Base-by-base conservation (phyloP, 805 yeast species). In the Pichia eremophila region DNA sequence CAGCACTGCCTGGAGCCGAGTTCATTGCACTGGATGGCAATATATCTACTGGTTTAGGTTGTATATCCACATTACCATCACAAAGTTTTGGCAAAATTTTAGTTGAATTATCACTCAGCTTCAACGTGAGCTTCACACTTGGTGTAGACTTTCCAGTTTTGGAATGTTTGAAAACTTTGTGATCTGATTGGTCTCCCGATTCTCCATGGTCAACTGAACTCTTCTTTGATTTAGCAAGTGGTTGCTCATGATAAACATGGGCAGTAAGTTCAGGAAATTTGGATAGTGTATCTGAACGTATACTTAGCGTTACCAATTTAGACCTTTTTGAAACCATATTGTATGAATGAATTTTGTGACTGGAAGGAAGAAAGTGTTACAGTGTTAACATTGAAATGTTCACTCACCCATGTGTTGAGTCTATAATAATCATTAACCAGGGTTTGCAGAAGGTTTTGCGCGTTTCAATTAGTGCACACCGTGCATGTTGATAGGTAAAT, bases 261-360 rank as follows among this genome's bases (percentile, higher is more conserved):
- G 50, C 57, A 9, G 55, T 48, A 2, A 57, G 40, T 8, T 51
- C 57, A 15, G 57, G 51, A 35, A 54, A 57, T n/a, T 46, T 46
- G 5, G 50, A 39, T 6, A 57, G 54, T 0, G 41, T 19, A 6
- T 29, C 31, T 0, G 57, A 17, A 2, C 60, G 43, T 7, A 57
- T 8, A 9, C 50, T 47, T 5, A 57, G 27, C 5, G 54, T 57
- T 15, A 57, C 59, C 3, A 52, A 17, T 22, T 45, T 47, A 4
- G 43, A 37, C 11, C 22, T 44, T 34, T n/a, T 44, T 11, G 43
- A 34, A 14, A 47, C 27, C 50, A 47, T 22, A 22, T 4, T 22
- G 25, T 3, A 22, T 22, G 4, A 22, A 22, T 5, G 6, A 22
- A 22, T 22, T 22, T 7, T 22, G 25, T 22, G 4, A 22, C 25